phyloP scores from a whole-genome alignment of 139 green algal genomes.

The Chlamydomonas eustigma region DNA sequence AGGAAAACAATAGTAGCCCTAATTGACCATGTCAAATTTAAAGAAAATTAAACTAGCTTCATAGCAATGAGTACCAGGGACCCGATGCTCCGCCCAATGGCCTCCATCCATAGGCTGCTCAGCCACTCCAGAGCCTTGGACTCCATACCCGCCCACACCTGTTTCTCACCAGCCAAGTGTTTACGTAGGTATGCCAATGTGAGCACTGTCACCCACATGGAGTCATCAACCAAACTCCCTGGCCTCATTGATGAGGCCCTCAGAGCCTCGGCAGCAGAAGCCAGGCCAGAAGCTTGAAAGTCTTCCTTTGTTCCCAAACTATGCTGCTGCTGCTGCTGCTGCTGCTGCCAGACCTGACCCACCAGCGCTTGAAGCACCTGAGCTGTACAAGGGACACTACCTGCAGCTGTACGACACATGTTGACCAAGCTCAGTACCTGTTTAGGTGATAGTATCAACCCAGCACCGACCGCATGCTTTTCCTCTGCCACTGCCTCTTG shows the following conservation, averaged over 20 bases:
- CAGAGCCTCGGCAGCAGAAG: background rate
- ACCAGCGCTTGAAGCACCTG: background rate
- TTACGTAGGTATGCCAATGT: constrained; percentile 5
- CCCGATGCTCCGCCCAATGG: background rate
- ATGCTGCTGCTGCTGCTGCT: background rate
- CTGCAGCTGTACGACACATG: background rate
- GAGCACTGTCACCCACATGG: constrained; percentile 2
- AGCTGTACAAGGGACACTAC: background rate
- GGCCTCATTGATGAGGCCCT: background rate
- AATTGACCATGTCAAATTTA: too few relatives aligned
- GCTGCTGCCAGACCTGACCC: constrained; percentile 3
- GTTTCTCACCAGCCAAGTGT: background rate
- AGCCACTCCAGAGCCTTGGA: constrained; percentile 14
- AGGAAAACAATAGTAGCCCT: too few relatives aligned
- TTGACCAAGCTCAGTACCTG: constrained; percentile 1
- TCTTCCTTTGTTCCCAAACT: too few relatives aligned
- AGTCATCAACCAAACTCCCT: background rate
- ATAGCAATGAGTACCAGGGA: constrained; percentile 9
- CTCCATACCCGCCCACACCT: background rate
- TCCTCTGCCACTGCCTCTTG: background rate
- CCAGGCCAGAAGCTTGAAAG: too few relatives aligned
- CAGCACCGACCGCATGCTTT: background rate
- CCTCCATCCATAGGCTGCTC: background rate
- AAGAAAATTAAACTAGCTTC: constrained; percentile 7
- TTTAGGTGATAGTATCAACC: background rate